A percentile compares a stretch with the other conserved stretches of the same genome.
Conservation (phyloP, 371 early-diverging fungal genomes). For the Lichtheimia ramosa region DNA sequence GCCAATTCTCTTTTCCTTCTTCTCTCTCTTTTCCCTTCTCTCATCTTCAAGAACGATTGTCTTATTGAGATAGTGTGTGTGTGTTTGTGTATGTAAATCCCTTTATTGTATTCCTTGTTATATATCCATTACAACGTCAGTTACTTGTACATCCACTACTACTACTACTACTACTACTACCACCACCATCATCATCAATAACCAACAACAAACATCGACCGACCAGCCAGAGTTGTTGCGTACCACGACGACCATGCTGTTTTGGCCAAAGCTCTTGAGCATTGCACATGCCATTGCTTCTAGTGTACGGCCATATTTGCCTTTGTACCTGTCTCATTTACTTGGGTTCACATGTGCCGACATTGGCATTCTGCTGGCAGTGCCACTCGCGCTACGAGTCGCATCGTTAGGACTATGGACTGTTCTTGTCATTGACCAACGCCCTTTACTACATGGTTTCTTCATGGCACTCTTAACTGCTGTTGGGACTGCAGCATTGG, state of each 20-base stretch:
- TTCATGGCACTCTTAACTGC: constrained; percentile 39
- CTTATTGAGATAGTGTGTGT: too few relatives aligned
- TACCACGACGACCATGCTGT: constrained; percentile 11
- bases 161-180: not conserved
- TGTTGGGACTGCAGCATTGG: constrained; percentile 30
- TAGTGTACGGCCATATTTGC: constrained; percentile 37
- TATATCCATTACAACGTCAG: too few relatives aligned
- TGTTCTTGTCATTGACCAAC: constrained; percentile 24
- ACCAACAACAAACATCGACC: too few relatives aligned
- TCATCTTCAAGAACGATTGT: not conserved
- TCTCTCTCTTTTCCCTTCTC: not conserved
- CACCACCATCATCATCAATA: not conserved
- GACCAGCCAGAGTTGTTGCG: too few relatives aligned
- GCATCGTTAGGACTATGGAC: constrained; percentile 32
- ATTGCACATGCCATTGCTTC: constrained; percentile 35
- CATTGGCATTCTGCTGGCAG: constrained; percentile 22
- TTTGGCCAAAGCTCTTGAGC: constrained; percentile 46
- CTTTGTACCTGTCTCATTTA: constrained; percentile 33
- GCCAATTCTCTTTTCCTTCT: not conserved
- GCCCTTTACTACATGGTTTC: constrained; percentile 35
- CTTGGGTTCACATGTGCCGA: constrained; percentile 25
- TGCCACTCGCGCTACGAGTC: constrained; percentile 16
- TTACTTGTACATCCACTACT: not conserved
- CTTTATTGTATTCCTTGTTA: too few relatives aligned
- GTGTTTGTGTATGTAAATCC: too few relatives aligned